phyloP scores from a whole-genome alignment of 108 stramenopile species.

The Stephanodiscus triporus region DNA sequence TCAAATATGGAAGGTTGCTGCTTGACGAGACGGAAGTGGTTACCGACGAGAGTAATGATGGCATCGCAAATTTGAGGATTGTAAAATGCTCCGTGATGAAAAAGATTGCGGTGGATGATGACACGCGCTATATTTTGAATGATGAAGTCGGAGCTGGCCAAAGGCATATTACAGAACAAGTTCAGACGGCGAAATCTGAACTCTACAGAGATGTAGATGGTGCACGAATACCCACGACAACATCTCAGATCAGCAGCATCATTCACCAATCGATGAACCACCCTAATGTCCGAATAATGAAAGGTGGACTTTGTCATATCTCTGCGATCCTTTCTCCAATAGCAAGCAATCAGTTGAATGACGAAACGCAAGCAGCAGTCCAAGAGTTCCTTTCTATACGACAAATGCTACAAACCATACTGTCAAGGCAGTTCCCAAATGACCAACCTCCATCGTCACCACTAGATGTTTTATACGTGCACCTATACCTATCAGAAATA shows the following conservation, averaged over 20 bases:
- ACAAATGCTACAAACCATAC: constrained; percentile 41
- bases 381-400: constrained; percentile 55
- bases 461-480: constrained; percentile 89
- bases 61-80: constrained; percentile 82
- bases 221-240: neutral
- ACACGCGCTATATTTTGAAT: neutral
- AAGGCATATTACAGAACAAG: constrained; percentile 15
- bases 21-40: constrained; percentile 82
- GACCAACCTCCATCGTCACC: constrained; percentile 48
- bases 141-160: neutral
- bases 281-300: constrained; percentile 57
- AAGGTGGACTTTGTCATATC: constrained; percentile 74
- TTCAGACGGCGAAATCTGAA: constrained; percentile 2
- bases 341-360: constrained; percentile 36
- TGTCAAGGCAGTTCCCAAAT: constrained; percentile 15
- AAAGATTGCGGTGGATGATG: constrained; percentile 46
- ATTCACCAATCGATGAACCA: constrained; percentile 18
- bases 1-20: constrained; percentile 69
- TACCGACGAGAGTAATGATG: constrained; percentile 73
- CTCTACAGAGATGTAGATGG: neutral
- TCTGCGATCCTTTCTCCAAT: constrained; percentile 70
- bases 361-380: constrained; percentile 69
- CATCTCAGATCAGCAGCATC: neutral
- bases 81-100: constrained; percentile 76
- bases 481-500: constrained; percentile 92